Base-by-base conservation (phyloP, 306 rosid genomes). In the Potentilla sterilis region DNA sequence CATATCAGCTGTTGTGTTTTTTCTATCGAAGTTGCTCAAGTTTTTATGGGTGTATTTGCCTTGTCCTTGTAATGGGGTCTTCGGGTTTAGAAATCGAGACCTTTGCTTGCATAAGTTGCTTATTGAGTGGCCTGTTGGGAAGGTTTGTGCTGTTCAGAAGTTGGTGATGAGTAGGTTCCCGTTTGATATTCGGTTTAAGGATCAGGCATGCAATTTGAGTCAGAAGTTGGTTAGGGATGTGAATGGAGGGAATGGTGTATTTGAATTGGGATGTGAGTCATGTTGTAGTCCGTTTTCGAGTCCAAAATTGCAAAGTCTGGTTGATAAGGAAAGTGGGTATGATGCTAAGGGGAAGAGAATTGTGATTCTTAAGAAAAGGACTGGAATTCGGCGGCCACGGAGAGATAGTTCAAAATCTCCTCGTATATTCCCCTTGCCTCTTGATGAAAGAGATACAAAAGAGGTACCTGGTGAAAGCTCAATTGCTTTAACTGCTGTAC, bases 41-140 rank as follows among this genome's bases (percentile, higher is more conserved):
- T 1, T 89, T 69, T 57, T 86, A 18, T 91, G 97, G 59, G 51
- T 87, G 55, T 55, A 21, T 65, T 72, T 92, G 63, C 99, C 96
- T 6, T 92, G 99, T 73, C 94, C 96, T 65, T 96, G 99, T 82
- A 80, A 79, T 65, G 97, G 96, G 24, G 24, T 86, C 67, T 87
- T 90, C 16, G 98, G 98, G 63, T 87, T 28, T 79, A 82, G 67
- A 72, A 86, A 85, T 69, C 67, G 77, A 42, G 59, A 82, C 70
- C 74, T 88, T 46, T 96, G 99, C 80, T 75, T 87, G 51, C 86
- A 87, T 75, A 82, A 68, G 46, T 22, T 90, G 70, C 80, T 96
- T 62, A 16, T 76, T 75, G 86, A 84, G 15, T 81, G 88, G 96
- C 97, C 99, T 1, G 79, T 77, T 44, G 46, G 64, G 55, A 87